These are phyloP conservation scores for Verticillium albo-atrum DNA, from an alignment of 2,329 filamentous ascomycete genomes.

Conservation along the genomic window DNA sequence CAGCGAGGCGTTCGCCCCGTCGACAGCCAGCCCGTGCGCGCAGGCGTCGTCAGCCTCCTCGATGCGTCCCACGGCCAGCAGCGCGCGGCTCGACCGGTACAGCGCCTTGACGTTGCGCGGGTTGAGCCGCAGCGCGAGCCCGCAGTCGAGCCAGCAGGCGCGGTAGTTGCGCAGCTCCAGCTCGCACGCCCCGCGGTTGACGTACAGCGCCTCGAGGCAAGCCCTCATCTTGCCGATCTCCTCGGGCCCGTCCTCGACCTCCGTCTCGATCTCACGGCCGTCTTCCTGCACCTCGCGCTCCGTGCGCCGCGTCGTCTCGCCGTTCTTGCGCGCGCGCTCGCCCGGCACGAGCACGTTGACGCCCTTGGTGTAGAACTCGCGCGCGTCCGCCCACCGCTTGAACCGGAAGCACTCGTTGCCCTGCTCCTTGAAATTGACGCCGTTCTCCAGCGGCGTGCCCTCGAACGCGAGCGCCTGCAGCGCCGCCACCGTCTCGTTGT, in stretches of 20 bases:
- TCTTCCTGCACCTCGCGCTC: slow-evolving; percentile 23
- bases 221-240: slow-evolving; percentile 55
- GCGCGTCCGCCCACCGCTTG: slow-evolving; percentile 74
- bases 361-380: slow-evolving; percentile 90
- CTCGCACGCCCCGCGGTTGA: slow-evolving; percentile 88
- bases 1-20: slow-evolving; percentile 65
- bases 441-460: slow-evolving; percentile 80
- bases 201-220: slow-evolving; percentile 71
- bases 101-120: slow-evolving; percentile 81
- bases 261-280: slow-evolving; percentile 26
- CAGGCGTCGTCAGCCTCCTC: slow-evolving; percentile 78
- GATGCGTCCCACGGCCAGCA: slow-evolving; percentile 74
- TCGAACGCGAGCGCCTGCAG: slow-evolving; percentile 89
- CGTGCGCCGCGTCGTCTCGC: slow-evolving; percentile 15
- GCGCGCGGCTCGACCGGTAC: slow-evolving; percentile 77
- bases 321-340: slow-evolving; percentile 48
- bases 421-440: slow-evolving; percentile 79
- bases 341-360: slow-evolving; percentile 65
- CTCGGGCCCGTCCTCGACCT: slow-evolving; percentile 47
- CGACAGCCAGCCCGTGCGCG: slow-evolving; percentile 67
- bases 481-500: slow-evolving; percentile 80
- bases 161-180: slow-evolving; percentile 86
- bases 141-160: slow-evolving; percentile 80
- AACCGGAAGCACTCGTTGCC: slow-evolving; percentile 83
- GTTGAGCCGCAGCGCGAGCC: slow-evolving; percentile 73